Evolutionary conservation across 495 filamentous ascomycete genomes (phyloP), one percentile per base, ranked within the genome.

Genomic region (Neurospora africana): DNA sequence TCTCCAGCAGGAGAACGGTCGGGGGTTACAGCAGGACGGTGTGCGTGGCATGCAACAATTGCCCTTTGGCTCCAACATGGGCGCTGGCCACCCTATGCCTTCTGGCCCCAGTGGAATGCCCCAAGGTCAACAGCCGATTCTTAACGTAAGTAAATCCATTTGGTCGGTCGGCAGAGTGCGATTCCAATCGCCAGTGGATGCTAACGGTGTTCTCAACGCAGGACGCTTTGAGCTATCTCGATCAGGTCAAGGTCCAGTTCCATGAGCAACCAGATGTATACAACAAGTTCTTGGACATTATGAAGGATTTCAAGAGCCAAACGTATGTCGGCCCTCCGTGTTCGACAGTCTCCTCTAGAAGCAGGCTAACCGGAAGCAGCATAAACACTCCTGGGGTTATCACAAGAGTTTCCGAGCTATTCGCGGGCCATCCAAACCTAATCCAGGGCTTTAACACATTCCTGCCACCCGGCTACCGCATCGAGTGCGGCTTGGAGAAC

Each of bases 221-320:
- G 93, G 95, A 99, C 84, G 95, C 95, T 21, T 86, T 99, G 17
- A 97, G 93, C 80, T 99, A 99, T 79, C 87, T 99, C 41, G 95
- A 99, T 80, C 96, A 98, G 79, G 95, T 99, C 72, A 99, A 99
- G 82, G 95, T 98, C 67, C 94, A 97, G 75, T 99, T 99, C 76
- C 91, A 93, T 70, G 94, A 98, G 71, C 93, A 97, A 75, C 95
- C 95, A 10, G 96, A 99, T 80, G 95, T 99, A 3, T 99, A 99
- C 78, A 99, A 99, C 79, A 88, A 91, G 27, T 99, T 99, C 77
- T 82, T 99, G 69, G 95, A 99, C 75, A 99, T 99, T 69, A 99
- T 99, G 96, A 99, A 99, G 81, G 96, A 99, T 74, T 99, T 99
- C 83, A 99, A 99, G 83, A 97, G 94, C 76, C 94, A 97, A 83